Evolutionary conservation across 805 yeast species (phyloP).

Genomic region (Candida lessepsii): DNA sequence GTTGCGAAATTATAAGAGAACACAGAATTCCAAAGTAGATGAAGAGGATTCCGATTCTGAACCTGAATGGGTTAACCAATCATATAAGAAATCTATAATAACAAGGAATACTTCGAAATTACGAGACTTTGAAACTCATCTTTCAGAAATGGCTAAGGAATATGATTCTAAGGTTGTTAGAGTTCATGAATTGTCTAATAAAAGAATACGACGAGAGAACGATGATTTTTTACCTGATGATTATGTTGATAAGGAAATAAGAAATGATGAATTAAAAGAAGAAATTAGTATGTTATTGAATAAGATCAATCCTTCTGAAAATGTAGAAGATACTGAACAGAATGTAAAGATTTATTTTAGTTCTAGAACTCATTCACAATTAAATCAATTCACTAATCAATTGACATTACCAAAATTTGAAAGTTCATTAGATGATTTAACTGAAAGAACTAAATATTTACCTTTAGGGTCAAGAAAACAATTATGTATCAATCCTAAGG

Average conservation of each 20-base stretch:
- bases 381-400: slow-evolving; percentile 75
- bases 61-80: slow-evolving; percentile 65
- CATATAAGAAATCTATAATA: slow-evolving; percentile 30
- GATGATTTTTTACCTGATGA: slow-evolving; percentile 31
- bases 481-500: slow-evolving; percentile 70
- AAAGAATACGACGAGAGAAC: slow-evolving; percentile 10
- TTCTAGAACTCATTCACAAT: slow-evolving; percentile 89
- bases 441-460: slow-evolving; percentile 61
- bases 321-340: slow-evolving; percentile 17
- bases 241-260: slow-evolving; percentile 29
- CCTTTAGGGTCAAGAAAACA: slow-evolving; percentile 86
- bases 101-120: slow-evolving; percentile 25
- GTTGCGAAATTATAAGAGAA: slow-evolving; percentile 55
- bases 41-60: slow-evolving; percentile 47
- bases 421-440: slow-evolving; percentile 48
- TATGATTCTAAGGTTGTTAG: slow-evolving; percentile 16
- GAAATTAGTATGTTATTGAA: slow-evolving; percentile 45
- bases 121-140: slow-evolving; percentile 40
- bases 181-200: slow-evolving; percentile 15
- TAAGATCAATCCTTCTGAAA: slow-evolving; percentile 28
- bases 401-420: slow-evolving; percentile 60
- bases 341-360: slow-evolving; percentile 55
- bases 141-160: slow-evolving; percentile 33
- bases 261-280: slow-evolving; percentile 15
- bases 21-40: background rate